A percentile compares a stretch with the other conserved stretches of the same genome.
These are phyloP conservation scores for Ampelomyces quisqualis DNA, from an alignment of 2,329 filamentous ascomycete species.

Conservation along the genomic window DNA sequence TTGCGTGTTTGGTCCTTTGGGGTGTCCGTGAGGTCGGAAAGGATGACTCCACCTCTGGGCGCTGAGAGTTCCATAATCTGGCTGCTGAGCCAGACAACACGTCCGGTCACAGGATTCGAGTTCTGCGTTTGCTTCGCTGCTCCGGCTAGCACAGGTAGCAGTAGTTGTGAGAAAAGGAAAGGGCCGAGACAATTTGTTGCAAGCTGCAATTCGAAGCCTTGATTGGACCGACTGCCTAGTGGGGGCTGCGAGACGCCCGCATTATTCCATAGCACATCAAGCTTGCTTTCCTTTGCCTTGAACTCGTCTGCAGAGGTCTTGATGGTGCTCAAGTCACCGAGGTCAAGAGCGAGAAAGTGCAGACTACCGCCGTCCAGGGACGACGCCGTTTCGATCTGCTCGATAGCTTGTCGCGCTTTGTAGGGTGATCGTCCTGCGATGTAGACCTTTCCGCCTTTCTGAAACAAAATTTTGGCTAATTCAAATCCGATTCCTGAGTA, in stretches of 20 bases:
- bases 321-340: slow-evolving; percentile 44
- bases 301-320: slow-evolving; percentile 40
- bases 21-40: not conserved
- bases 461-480: slow-evolving; percentile 55
- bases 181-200: slow-evolving; percentile 44
- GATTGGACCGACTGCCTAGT: slow-evolving; percentile 8
- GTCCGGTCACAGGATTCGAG: slow-evolving; percentile 22
- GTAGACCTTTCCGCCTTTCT: slow-evolving; percentile 55
- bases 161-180: slow-evolving; percentile 40
- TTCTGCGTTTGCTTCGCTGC: slow-evolving; percentile 25
- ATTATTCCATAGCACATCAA: slow-evolving; percentile 45
- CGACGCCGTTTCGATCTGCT: slow-evolving; percentile 3
- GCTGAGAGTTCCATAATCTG: slow-evolving; percentile 8
- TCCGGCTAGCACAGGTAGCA: slow-evolving; percentile 34
- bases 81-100: slow-evolving; percentile 37
- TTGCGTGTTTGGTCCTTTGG: not conserved
- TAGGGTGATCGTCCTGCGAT: slow-evolving; percentile 50
- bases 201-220: slow-evolving; percentile 30
- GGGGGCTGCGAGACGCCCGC: slow-evolving; percentile 32
- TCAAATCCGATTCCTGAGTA: slow-evolving; percentile 53
- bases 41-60: slow-evolving; percentile 11
- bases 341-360: slow-evolving; percentile 29
- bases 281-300: slow-evolving; percentile 34
- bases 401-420: slow-evolving; percentile 42
- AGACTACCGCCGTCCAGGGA: not conserved